Evolutionary conservation across 805 yeast genomes (phyloP), one percentile per base, ranked within the genome.

Genomic region (Zygotorulaspora florentina): DNA sequence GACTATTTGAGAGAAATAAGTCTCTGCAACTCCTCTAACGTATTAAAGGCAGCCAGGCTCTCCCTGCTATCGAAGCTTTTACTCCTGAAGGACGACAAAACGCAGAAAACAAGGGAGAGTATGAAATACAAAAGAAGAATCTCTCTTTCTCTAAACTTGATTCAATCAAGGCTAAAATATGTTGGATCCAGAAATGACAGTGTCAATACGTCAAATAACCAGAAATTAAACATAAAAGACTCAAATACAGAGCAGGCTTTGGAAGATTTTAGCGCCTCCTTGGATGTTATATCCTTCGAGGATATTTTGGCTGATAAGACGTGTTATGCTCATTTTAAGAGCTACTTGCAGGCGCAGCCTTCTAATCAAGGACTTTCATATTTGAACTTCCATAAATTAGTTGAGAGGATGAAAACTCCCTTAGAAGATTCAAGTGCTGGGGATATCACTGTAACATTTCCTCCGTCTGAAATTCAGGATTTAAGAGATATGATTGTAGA

Each of bases 391-490:
- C 85, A 89, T 87, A 60, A 76, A 3, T 74, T 77, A 2, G 83
- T 87, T 2, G 85, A 87, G 49, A 71, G 76, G 0, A 73, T 87
- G 31, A 79, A 80, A 54, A 85, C 85, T 40, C 96, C 96, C 0
- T 62, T 89, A 13, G 85, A 76, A 46, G 69, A 69, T 51, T 62
- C 69, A 2, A 53, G 45, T n/a, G 53, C 56, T 26, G 64, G 63
- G 2, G 69, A 65, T 11, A 55, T 56, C 29, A 57, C 59, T 10
- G 62, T 61, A 11, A 56, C 47, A 1, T 33, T 37, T 18, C 43
- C 55, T 1, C 43, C 47, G 1, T 50, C 58, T 4, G 67, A 60
- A 33, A 46, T 59, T 4, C 51, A 51, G 2, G 64, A 66, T 35
- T 60, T 66, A 17, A 62, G 55, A 12, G 60, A 64, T 2, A 47